Percentiles rank a stretch among this genome's conserved stretches.
These are phyloP conservation scores for Mentha longifolia DNA, from an alignment of 257 asterid species.

Conservation along the genomic window DNA sequence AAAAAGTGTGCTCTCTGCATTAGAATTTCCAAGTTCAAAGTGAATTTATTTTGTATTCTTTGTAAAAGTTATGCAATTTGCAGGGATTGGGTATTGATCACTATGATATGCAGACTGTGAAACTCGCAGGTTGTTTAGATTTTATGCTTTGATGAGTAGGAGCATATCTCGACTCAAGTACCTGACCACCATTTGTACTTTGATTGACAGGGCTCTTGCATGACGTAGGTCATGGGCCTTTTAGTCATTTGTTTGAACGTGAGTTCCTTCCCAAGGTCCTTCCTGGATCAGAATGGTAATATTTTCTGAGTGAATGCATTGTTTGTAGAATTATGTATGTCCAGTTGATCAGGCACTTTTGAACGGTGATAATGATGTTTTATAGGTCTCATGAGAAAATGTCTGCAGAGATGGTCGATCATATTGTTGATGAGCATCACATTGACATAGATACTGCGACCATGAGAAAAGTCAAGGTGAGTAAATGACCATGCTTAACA, in stretches of 20 bases:
- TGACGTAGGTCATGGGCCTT: slow-evolving; percentile 97
- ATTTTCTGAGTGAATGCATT: slow-evolving; percentile 17
- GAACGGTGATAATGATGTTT: slow-evolving; percentile 30
- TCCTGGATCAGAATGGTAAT: slow-evolving; percentile 72
- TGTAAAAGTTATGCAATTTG: slow-evolving; percentile 27
- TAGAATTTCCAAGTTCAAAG: slow-evolving; percentile 6
- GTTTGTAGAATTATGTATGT: slow-evolving; percentile 10
- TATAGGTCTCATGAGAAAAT: slow-evolving; percentile 91
- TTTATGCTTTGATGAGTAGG: slow-evolving; percentile 18
- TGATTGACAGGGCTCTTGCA: slow-evolving; percentile 77
- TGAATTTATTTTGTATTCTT: not conserved
- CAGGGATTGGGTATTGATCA: slow-evolving; percentile 87
- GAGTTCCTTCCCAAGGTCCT: slow-evolving; percentile 84
- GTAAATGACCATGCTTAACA: slow-evolving; percentile 31
- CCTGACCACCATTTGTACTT: slow-evolving; percentile 26
- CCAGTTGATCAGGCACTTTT: slow-evolving; percentile 18
- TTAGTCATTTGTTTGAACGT: slow-evolving; percentile 90
- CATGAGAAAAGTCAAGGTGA: slow-evolving; percentile 72
- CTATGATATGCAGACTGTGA: slow-evolving; percentile 79
- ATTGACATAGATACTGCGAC: slow-evolving; percentile 71
- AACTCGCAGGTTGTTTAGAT: slow-evolving; percentile 74
- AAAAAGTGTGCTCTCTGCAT: slow-evolving; percentile 57
- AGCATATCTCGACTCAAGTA: slow-evolving; percentile 28
- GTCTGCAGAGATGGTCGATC: slow-evolving; percentile 84
- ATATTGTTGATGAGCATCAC: slow-evolving; percentile 74